A percentile compares a stretch with the other conserved stretches of the same genome.
phyloP scores from a whole-genome alignment of 805 yeast species.

The Priceomyces medius region DNA sequence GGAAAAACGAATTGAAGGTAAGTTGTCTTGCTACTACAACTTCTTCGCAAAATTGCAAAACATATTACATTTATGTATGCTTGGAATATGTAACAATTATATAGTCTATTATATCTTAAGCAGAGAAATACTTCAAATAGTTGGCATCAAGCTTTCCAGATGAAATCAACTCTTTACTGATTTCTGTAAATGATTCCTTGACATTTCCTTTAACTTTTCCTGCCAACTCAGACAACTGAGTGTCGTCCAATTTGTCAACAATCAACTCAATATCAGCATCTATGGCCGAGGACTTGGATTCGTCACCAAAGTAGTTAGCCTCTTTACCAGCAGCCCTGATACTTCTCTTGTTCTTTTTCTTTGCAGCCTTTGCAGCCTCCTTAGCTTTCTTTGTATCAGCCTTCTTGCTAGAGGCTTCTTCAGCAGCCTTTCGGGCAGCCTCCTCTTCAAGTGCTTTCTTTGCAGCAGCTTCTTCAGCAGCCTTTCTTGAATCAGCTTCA shows the following conservation, averaged over 20 bases:
- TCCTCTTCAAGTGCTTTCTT: slow-evolving; percentile 87
- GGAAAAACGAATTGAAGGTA: slow-evolving; percentile 9
- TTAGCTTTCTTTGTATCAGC: slow-evolving; percentile 74
- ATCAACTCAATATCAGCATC: slow-evolving; percentile 79
- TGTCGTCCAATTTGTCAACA: slow-evolving; percentile 78
- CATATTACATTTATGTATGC: not conserved
- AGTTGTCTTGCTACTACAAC: not conserved
- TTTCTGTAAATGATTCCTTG: slow-evolving; percentile 58
- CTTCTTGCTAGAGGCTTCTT: slow-evolving; percentile 59
- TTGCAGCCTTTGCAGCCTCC: slow-evolving; percentile 95
- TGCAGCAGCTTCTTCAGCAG: slow-evolving; percentile 86
- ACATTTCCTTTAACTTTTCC: slow-evolving; percentile 56
- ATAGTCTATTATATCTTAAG: slow-evolving; percentile 1
- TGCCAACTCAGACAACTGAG: slow-evolving; percentile 73
- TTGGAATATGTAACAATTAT: not conserved
- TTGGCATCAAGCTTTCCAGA: slow-evolving; percentile 55
- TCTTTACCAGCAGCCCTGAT: slow-evolving; percentile 83
- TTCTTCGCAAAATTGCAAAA: not conserved
- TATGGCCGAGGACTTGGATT: slow-evolving; percentile 60
- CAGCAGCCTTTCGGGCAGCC: slow-evolving; percentile 75
- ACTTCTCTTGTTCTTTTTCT: slow-evolving; percentile 94
- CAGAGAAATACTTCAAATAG: slow-evolving; percentile 51
- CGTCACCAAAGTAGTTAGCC: slow-evolving; percentile 79
- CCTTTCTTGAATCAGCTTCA: slow-evolving; percentile 96
- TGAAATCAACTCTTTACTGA: slow-evolving; percentile 52